phyloP scores from a whole-genome alignment of 2,329 filamentous ascomycete genomes.

The Fusarium ramigenum region DNA sequence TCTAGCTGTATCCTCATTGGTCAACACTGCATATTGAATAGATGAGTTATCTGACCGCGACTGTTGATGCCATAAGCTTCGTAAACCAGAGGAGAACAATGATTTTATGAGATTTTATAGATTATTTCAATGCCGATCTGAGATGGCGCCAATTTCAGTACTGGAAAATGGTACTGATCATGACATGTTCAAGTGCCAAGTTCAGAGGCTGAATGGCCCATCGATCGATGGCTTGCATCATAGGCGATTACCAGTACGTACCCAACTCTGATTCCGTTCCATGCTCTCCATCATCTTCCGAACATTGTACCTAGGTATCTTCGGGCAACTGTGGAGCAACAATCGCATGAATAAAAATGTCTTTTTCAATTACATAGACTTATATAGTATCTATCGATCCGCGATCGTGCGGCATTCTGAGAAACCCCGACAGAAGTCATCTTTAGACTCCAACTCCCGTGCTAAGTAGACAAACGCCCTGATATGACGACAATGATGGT shows the following conservation, averaged over 20 bases:
- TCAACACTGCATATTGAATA: neutral
- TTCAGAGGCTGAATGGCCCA: neutral
- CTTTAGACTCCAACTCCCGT: conserved; percentile 39
- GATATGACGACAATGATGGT: conserved; percentile 33
- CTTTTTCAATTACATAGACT: conserved; percentile 33
- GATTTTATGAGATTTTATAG: neutral
- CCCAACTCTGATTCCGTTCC: neutral
- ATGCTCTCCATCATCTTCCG: neutral
- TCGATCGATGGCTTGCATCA: neutral
- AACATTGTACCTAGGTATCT: neutral
- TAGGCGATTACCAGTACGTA: neutral
- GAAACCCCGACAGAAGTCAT: conserved; percentile 14
- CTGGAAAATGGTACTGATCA: neutral
- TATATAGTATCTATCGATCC: conserved; percentile 27
- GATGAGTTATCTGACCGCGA: neutral
- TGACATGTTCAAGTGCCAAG: neutral
- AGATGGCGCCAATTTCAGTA: neutral
- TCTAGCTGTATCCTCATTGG: conserved; percentile 4
- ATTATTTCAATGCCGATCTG: neutral
- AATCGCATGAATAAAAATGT: neutral
- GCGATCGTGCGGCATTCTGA: conserved; percentile 23
- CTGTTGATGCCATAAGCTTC: neutral
- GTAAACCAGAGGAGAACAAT: neutral
- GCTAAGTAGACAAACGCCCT: conserved; percentile 41
- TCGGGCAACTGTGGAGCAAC: neutral